Evolutionary conservation across 495 filamentous ascomycete species (phyloP), one percentile per base, ranked within the genome.

Genomic region (Aspergillus ellipticus): DNA sequence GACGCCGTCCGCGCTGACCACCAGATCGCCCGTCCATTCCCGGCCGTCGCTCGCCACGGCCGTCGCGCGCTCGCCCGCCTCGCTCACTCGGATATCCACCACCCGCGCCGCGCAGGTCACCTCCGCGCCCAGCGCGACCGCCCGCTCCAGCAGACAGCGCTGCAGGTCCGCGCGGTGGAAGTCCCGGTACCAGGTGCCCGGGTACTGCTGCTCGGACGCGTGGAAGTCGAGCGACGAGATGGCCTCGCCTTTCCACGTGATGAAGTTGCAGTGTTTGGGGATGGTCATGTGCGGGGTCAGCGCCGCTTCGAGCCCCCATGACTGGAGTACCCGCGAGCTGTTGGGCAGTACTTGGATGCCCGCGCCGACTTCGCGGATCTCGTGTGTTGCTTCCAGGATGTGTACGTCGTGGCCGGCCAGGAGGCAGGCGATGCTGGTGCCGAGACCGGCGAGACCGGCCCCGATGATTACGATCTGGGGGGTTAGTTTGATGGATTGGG

Each of bases 401-500:
- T 70, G 73, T 9, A 88, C 83, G 17, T 62, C 53, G 65, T 89
- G 85, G 17, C 85, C 85, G 26, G 84, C 76, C 17, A 87, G 75
- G 6, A 76, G 71, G 54, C 79, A 76, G 33, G 82, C 69, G 55
- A 89, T 87, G 0, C 85, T 82, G 4, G 83, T 74, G 16, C 78
- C 80, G 3, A 89, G 73, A 0, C 86, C 86, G 17, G 82, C 82
- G 13, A 89, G 78, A 0, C 86, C 86, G 3, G 85, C 85, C 15
- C 86, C 86, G 20, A 85, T 74, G 16, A 89, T 74, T 1, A 85
- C 8, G 21, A 75, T 68, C 17, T 71, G 64, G 11, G 69, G 58
- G 26, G 72, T n/a, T n/a, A n/a, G n/a, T n/a, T n/a, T n/a, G n/a
- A n/a, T n/a, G n/a, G n/a, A n/a, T n/a, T n/a, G n/a, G n/a, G n/a